Evolutionary conservation across 75 land plant genomes (phyloP), one percentile per base, ranked within the genome.

Genomic region (Sequoia sempervirens): DNA sequence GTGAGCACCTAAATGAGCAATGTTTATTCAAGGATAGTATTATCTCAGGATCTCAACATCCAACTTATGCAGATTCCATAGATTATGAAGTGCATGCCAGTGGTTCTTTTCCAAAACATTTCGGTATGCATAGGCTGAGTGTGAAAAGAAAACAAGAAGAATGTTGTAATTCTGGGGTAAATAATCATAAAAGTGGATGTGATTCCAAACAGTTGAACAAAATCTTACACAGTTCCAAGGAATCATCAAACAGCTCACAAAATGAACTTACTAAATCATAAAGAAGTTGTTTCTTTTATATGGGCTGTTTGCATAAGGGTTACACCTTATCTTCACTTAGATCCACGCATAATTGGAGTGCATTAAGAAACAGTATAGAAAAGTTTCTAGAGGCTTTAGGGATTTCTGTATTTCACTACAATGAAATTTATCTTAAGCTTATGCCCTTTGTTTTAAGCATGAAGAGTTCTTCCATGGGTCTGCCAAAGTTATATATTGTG

Each of bases 331-430:
- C 86, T 81, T 85, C 94, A 75, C 92, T 98, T n/a, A 99, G 99
- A 36, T 81, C 86, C 76, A 81, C 85, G 34, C 69, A 83, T 47
- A 92, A 87, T 72, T 91, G 94, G 99, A 93, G 97, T 82, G 72
- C 85, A 11, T 74, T 98, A 14, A 90, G 92, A 75, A 91, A 84
- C 53, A 95, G 92, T 82, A 90, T 96, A 81, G 86, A 83, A 83
- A 89, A 85, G 50, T 83, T 88, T 68, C 92, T 89, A 23, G 93
- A 94, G 37, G 84, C 85, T 32, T 85, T 94, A 70, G 99, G 99
- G 0, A 88, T 93, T 20, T 96, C 99, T 43, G 97, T 96, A 6
- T 98, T 98, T 89, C 94, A 95, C 69, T 96, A 98, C 78, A 93
- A 93, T 87, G 99, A 96, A 89, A 89, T 89, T 46, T 96, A 98